Evolutionary conservation across 2,329 filamentous ascomycete genomes (phyloP), one percentile per base, ranked within the genome.

Genomic region (Teratosphaeria destructans): DNA sequence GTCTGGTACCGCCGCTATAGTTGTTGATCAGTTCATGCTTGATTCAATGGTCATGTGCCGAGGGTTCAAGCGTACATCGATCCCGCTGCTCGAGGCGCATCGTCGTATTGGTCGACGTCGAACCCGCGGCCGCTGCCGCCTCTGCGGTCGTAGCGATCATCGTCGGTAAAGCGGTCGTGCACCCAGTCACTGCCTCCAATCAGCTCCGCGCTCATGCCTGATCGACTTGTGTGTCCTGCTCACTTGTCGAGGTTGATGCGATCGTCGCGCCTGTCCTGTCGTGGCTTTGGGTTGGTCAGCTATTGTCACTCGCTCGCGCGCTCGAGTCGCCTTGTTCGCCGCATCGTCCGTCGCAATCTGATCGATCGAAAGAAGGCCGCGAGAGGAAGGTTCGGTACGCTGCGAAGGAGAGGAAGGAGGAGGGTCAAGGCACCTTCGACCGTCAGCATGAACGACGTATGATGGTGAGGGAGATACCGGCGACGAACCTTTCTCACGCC

Each of bases 401-500:
- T 54, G 53, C 53, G 34, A 34, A 27, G 47, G 23, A 54, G 35
- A 23, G 19, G 57, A 54, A 49, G 52, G 29, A 54, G 47, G 32
- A 58, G 78, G 74, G 75, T 71, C 62, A 74, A 74, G 71, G 73
- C 77, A 76, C 75, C 77, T 66, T 59, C 57, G 19, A 26, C 54
- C 54, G 54, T 32, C 37, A 43, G 37, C 37, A 14, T n/a, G 2
- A 23, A 39, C 35, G 12, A 11, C 10, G 14, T 14, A 5, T 5
- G 11, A 14, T 5, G 37, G 2, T 43, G 37, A 5, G 37, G 11
- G 11, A 39, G 37, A 8, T 5, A 19, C 27, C 54, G n/a, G 5
- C 5, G 19, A 23, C 67, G 16, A 74, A 93, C 90, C 90, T 95
- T 95, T 91, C 87, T 92, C 74, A 93, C 83, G 77, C 89, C 89